Conservation (phyloP, 2,329 filamentous ascomycete genomes). For the Monosporascus sp. region DNA sequence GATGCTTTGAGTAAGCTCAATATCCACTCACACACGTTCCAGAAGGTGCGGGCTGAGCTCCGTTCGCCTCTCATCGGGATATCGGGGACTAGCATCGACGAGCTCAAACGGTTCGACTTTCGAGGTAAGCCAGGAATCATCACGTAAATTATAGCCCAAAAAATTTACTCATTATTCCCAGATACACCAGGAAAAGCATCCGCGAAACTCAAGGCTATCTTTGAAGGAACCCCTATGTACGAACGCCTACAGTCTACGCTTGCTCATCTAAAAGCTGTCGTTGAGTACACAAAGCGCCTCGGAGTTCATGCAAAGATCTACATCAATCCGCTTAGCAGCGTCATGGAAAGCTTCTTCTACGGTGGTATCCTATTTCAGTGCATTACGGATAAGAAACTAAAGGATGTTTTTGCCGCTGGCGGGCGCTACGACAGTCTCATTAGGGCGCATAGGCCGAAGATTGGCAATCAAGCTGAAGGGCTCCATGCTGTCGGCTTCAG, state of each 20-base stretch:
- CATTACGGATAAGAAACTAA: conserved; percentile 76
- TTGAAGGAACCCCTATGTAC: conserved; percentile 60
- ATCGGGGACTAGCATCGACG: conserved; percentile 83
- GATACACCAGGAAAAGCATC: conserved; percentile 53
- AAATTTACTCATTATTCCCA: conserved; percentile 20
- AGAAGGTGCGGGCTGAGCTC: conserved; percentile 75
- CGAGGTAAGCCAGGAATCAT: conserved; percentile 46
- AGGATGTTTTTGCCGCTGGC: conserved; percentile 85
- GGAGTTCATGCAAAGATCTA: conserved; percentile 74
- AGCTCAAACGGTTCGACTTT: conserved; percentile 87
- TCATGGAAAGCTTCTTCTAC: conserved; percentile 87
- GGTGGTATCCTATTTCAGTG: conserved; percentile 88
- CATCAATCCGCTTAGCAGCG: conserved; percentile 76
- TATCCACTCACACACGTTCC: conserved; percentile 73
- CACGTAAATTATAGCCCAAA: background rate
- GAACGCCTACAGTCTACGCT: conserved; percentile 72
- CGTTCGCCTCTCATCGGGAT: conserved; percentile 76
- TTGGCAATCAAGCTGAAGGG: conserved; percentile 55
- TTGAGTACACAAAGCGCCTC: conserved; percentile 70
- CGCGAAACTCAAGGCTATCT: conserved; percentile 51
- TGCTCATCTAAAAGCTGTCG: conserved; percentile 72
- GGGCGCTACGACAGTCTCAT: conserved; percentile 90
- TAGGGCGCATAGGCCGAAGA: conserved; percentile 70
- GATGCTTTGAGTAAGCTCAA: conserved; percentile 85
- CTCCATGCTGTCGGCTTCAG: conserved; percentile 89